Evolutionary conservation across 2,329 filamentous ascomycete genomes (phyloP), one percentile per base, ranked within the genome.

Genomic region (Leptographium procerum): DNA sequence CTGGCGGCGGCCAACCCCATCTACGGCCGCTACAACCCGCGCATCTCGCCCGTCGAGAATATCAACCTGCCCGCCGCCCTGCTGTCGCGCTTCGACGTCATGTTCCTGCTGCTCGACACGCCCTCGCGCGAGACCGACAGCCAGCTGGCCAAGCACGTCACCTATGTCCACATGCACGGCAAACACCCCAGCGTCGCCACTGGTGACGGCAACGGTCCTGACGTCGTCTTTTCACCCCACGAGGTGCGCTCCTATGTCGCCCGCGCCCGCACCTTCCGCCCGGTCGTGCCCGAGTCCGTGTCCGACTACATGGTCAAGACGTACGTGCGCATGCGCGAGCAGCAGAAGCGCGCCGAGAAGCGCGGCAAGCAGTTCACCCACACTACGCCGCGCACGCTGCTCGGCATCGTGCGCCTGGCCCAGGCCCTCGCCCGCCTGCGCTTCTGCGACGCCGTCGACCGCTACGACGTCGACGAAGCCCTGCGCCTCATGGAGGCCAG

Each of bases 31-130:
- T 99, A 99, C 79, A 99, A 99, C 75, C 94, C 94, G 59, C 89
- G 91, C 63, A 88, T 99, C 66, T 96, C 92, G 0, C 94, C 94
- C 0, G 91, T 99, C 29, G 94, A 99, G 72, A 99, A 99, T 73
- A 99, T 99, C 75, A 99, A 99, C 73, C 85, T 99, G 47, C 94
- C 94, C n/a, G 94, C 94, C 22, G 94, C 94, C 24, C 83, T 99
- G 24, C 83, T 99, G 57, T 96, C 92, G 60, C 89, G 94, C 82
- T 99, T 99, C 73, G 94, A 99, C 71, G 82, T 99, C 65, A 83
- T 99, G 65, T 99, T 97, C 80, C 80, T 99, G 52, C 91, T 99
- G 66, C 87, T 99, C 60, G 94, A 99, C 75, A 96, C 90, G 43
- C 92, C 94, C 2, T 86, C 85, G 22, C 87, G 91, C 63, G 94